phyloP scores from a whole-genome alignment of 148 eudicot species.

The Limonium bicolor region DNA sequence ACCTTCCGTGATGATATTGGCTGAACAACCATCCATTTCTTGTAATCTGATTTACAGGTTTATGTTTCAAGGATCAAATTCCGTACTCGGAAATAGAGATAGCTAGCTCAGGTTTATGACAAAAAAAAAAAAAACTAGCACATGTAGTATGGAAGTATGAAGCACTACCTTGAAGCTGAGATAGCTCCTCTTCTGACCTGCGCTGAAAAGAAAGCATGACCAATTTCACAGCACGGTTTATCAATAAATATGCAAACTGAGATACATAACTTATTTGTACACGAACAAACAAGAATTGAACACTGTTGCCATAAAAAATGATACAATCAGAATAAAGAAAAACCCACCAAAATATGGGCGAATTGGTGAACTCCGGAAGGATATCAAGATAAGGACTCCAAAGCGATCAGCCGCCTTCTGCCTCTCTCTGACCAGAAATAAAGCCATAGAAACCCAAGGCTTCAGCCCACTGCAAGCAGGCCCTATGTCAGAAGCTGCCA shows the following conservation, averaged over 20 bases:
- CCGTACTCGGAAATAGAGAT: too few relatives aligned
- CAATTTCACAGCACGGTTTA: not conserved
- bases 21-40: too few relatives aligned
- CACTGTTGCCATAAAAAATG: not conserved
- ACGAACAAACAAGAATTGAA: not conserved
- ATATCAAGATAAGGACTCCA: slow-evolving; percentile 61
- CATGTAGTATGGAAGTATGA: not conserved
- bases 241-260: not conserved
- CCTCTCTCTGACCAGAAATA: slow-evolving; percentile 71
- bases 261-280: too few relatives aligned
- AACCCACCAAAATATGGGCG: slow-evolving; percentile 88
- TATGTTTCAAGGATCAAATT: too few relatives aligned
- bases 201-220: slow-evolving; percentile 41
- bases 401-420: slow-evolving; percentile 25
- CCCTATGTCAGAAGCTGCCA: slow-evolving; percentile 61
- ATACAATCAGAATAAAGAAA: slow-evolving; percentile 1
- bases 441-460: slow-evolving; percentile 82
- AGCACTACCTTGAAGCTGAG: slow-evolving; percentile 68
- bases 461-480: slow-evolving; percentile 56
- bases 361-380: slow-evolving; percentile 60
- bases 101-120: too few relatives aligned
- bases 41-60: too few relatives aligned
- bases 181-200: slow-evolving; percentile 98
- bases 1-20: too few relatives aligned
- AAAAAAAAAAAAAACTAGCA: too few relatives aligned